Conservation (phyloP, 2,329 filamentous ascomycete genomes). For the Colletotrichum acutatum region DNA sequence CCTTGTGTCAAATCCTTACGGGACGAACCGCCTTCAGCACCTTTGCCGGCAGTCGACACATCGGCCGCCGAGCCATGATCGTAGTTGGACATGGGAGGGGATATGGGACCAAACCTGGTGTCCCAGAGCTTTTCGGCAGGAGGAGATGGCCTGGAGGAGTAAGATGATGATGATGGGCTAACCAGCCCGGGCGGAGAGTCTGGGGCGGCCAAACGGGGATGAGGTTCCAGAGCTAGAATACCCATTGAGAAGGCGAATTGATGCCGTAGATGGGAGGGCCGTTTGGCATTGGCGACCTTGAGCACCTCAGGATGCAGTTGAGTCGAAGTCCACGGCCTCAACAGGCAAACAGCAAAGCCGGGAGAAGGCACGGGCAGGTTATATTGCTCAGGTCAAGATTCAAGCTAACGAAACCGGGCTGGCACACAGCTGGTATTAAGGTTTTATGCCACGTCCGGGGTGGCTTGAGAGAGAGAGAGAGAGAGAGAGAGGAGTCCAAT, state of each 20-base stretch:
- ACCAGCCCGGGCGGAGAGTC: constrained; percentile 66
- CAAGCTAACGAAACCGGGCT: background rate
- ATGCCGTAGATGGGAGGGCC: constrained; percentile 9
- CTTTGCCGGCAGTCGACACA: constrained; percentile 53
- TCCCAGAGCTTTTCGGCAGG: constrained; percentile 59
- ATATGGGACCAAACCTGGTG: constrained; percentile 51
- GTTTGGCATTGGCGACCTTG: constrained; percentile 19
- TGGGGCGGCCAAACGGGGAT: constrained; percentile 61
- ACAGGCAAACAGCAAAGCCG: background rate
- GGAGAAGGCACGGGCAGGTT: background rate
- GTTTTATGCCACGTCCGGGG: constrained; percentile 23
- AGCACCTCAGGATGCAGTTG: background rate
- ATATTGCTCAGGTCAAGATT: background rate
- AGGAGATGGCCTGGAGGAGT: constrained; percentile 55
- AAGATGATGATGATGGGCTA: constrained; percentile 61
- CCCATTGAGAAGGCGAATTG: constrained; percentile 60
- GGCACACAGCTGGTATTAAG: constrained; percentile 24
- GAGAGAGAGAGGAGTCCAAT: constrained; percentile 14
- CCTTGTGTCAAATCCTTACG: constrained; percentile 47
- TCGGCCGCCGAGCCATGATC: constrained; percentile 58
- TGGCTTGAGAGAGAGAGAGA: constrained; percentile 20
- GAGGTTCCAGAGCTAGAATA: constrained; percentile 62
- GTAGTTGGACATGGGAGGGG: constrained; percentile 70
- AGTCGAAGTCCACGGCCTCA: background rate
- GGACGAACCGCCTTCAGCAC: constrained; percentile 48